Evolutionary conservation across 352 stramenopile genomes (phyloP), one percentile per base, ranked within the genome.

Genomic region (Pythium rishiriense): DNA sequence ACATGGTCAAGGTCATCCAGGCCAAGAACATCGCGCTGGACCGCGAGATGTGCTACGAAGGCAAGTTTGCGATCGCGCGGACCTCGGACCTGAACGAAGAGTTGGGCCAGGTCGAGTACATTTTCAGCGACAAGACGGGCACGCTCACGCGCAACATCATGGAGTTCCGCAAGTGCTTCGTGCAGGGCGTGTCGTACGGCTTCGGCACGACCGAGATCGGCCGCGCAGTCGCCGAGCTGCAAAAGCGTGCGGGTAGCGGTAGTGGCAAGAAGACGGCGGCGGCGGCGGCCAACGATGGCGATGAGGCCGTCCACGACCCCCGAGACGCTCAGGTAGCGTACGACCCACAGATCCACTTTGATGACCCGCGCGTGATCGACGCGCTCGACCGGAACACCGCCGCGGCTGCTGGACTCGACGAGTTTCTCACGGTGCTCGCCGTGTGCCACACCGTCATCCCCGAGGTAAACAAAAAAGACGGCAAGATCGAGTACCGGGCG

Each of bases 131-230:
- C 76, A 99, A 99, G 74, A 99, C 97, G 10, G 97, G 97, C 10
- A 99, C 97, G 31, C 81, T 99, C 33, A 99, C 97, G n/a, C 88
- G 94, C 57, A 99, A 99, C 80, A 90, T 98, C 25, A 99, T 99
- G 97, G 85, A 98, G 71, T 98, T 98, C 57, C 87, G 92, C 42
- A 96, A 96, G 53, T 97, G 91, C 60, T 91, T 87, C 21, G 78
- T 98, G 42, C 69, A 74, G 22, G 92, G 92, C 29, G 43, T 83
- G 2, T 87, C 85, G 8, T 98, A 96, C 58, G 91, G 91, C 31
- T 86, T 88, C 29, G 88, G 88, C 2, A 93, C 85, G 19, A 91
- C 81, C 2, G 82, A 93, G 64, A 89, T 90, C 17, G 85, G 81
- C n/a, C 73, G 73, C 35, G 77, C 78, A 0, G 84, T 93, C 4